These are phyloP conservation scores for Elsinoe perseae DNA, from an alignment of 2,329 filamentous ascomycete genomes.

Conservation along the genomic window DNA sequence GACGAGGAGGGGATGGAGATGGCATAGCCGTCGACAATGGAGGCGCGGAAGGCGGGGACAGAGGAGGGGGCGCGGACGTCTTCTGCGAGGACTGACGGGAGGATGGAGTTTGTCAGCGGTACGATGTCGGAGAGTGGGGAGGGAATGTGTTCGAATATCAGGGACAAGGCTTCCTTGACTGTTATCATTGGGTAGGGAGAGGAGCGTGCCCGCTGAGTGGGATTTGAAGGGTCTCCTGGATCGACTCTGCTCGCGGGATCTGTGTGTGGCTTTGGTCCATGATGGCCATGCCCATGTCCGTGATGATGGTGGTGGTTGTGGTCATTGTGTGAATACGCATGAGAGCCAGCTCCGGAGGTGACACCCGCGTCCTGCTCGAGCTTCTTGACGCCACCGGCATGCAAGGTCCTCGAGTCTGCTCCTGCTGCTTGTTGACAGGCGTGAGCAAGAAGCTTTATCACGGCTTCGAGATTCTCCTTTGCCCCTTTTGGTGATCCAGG, in stretches of 20 bases:
- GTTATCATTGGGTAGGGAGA: slow-evolving; percentile 91
- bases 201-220: slow-evolving; percentile 64
- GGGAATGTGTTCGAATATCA: slow-evolving; percentile 69
- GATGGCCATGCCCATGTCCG: slow-evolving; percentile 52
- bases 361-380: slow-evolving; percentile 78
- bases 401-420: slow-evolving; percentile 68
- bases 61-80: slow-evolving; percentile 72
- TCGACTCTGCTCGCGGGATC: slow-evolving; percentile 49
- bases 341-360: slow-evolving; percentile 34
- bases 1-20: slow-evolving; percentile 55
- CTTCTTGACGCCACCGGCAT: slow-evolving; percentile 72
- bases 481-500: slow-evolving; percentile 94
- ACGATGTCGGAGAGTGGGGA: slow-evolving; percentile 48
- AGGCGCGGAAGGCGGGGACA: slow-evolving; percentile 88
- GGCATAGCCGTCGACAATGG: slow-evolving; percentile 95
- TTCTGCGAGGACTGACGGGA: slow-evolving; percentile 73
- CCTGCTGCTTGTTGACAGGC: slow-evolving; percentile 87
- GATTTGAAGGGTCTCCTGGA: slow-evolving; percentile 54
- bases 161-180: slow-evolving; percentile 68
- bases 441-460: slow-evolving; percentile 86
- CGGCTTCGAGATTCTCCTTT: slow-evolving; percentile 80
- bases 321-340: slow-evolving; percentile 34
- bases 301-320: slow-evolving; percentile 32
- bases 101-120: slow-evolving; percentile 57
- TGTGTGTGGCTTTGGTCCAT: slow-evolving; percentile 61